These are phyloP conservation scores for Polyplosphaeria fusca DNA, from an alignment of 495 filamentous ascomycete genomes.

Conservation along the genomic window DNA sequence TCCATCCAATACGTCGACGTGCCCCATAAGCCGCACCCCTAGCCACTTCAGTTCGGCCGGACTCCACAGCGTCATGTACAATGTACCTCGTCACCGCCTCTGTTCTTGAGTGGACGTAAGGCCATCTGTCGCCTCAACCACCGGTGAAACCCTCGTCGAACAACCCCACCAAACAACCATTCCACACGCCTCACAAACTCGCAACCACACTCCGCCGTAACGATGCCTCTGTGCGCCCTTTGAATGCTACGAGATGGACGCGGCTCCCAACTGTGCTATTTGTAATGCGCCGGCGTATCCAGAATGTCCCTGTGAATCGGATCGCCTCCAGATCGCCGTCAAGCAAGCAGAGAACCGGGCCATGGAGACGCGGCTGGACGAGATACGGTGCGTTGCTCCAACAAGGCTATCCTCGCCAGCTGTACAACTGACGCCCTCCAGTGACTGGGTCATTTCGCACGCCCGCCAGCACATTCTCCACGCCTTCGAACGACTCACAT, in stretches of 20 bases:
- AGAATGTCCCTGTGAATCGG: slow-evolving; percentile 65
- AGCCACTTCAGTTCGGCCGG: slow-evolving; percentile 7
- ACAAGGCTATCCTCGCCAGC: not conserved
- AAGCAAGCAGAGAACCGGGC: slow-evolving; percentile 63
- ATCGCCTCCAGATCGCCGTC: slow-evolving; percentile 63
- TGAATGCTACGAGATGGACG: slow-evolving; percentile 29
- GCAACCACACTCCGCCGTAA: not conserved
- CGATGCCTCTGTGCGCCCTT: slow-evolving; percentile 8
- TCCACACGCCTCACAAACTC: not conserved
- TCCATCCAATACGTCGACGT: slow-evolving; percentile 21
- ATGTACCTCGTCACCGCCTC: slow-evolving; percentile 34
- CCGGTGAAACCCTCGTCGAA: slow-evolving; percentile 17
- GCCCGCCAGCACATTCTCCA: slow-evolving; percentile 67
- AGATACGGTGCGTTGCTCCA: slow-evolving; percentile 55
- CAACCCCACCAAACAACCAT: not conserved
- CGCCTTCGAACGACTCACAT: slow-evolving; percentile 60
- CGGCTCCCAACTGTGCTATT: slow-evolving; percentile 63
- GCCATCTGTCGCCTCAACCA: slow-evolving; percentile 13
- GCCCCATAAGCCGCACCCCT: slow-evolving; percentile 19
- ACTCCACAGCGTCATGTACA: slow-evolving; percentile 33
- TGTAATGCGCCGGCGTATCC: slow-evolving; percentile 58
- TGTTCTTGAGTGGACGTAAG: slow-evolving; percentile 6
- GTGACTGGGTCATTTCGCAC: slow-evolving; percentile 66
- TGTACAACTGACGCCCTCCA: slow-evolving; percentile 32
- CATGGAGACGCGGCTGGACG: slow-evolving; percentile 59